Evolutionary conservation across 495 filamentous ascomycete species (phyloP).

Genomic region (Lophiostoma macrostomum): DNA sequence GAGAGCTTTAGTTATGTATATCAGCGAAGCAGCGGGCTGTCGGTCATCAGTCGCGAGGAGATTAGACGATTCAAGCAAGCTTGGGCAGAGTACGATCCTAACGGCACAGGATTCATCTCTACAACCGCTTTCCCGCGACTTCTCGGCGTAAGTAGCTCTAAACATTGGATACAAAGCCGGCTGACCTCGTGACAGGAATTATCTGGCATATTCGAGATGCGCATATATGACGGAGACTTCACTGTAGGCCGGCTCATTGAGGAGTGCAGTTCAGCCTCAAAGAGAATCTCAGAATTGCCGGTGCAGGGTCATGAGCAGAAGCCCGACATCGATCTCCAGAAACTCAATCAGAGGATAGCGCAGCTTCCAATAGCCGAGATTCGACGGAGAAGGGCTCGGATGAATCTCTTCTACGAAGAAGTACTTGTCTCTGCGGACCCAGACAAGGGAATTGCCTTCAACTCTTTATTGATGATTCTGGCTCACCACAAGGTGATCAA

Average conservation of each 20-base stretch:
- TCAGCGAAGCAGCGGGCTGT: constrained; percentile 83
- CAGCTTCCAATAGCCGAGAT: constrained; percentile 74
- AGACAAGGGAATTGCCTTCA: constrained; percentile 86
- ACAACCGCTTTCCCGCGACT: constrained; percentile 90
- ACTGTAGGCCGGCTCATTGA: constrained; percentile 80
- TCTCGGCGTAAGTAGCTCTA: constrained; percentile 60
- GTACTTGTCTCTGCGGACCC: constrained; percentile 89
- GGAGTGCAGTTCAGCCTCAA: constrained; percentile 57
- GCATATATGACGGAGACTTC: constrained; percentile 90
- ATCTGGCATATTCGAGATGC: constrained; percentile 92
- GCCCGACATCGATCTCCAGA: constrained; percentile 63
- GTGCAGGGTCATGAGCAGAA: constrained; percentile 51
- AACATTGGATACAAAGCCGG: neutral
- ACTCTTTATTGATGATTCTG: constrained; percentile 90
- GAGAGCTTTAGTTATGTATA: constrained; percentile 99
- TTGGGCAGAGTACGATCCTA: constrained; percentile 91
- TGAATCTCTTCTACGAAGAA: constrained; percentile 95
- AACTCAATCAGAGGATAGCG: constrained; percentile 69
- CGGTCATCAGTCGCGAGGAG: constrained; percentile 83
- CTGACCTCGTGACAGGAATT: constrained; percentile 67
- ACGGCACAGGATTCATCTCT: constrained; percentile 84
- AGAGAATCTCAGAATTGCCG: constrained; percentile 43
- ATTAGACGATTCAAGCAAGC: constrained; percentile 96
- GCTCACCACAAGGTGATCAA: constrained; percentile 99
- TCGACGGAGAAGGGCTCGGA: constrained; percentile 65